Evolutionary conservation across 1,139 yeast species (phyloP).

Genomic region (Candida tetrigidarum): DNA sequence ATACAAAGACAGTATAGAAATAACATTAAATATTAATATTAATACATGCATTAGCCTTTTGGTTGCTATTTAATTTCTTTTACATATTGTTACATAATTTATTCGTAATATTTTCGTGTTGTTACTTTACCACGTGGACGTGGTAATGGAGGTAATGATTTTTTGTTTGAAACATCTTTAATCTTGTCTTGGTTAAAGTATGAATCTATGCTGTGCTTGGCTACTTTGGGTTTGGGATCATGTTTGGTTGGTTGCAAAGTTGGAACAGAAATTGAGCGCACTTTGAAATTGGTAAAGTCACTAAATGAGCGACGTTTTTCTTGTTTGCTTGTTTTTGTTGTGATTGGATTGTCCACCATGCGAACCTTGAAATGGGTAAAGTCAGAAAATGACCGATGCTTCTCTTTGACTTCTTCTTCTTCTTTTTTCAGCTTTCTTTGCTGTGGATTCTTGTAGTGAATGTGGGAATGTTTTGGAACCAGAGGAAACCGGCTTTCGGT

Average conservation of each 20-base stretch:
- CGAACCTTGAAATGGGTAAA: background rate
- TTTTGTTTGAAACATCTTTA: background rate
- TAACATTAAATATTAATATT: background rate
- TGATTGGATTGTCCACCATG: background rate
- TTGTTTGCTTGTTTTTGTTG: background rate
- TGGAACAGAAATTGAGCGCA: slow-evolving; percentile 2
- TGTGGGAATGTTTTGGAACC: slow-evolving; percentile 4
- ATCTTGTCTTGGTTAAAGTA: background rate
- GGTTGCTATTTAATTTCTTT: no score
- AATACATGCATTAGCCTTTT: background rate
- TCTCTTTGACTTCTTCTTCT: background rate
- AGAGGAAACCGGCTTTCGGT: slow-evolving; percentile 31
- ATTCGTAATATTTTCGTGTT: background rate
- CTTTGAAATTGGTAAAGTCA: background rate
- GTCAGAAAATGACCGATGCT: slow-evolving; percentile 6
- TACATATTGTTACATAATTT: background rate
- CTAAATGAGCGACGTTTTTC: slow-evolving; percentile 1
- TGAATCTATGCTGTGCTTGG: background rate
- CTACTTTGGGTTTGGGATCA: background rate
- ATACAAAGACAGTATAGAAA: slow-evolving; percentile 15
- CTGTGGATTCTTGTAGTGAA: background rate
- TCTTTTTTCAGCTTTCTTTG: no score
- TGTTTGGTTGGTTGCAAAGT: background rate
- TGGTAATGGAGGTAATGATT: slow-evolving; percentile 6
- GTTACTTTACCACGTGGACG: background rate